Percentiles rank a stretch among this genome's conserved stretches.
Conservation (phyloP, 257 asterid genomes). For the Mentha longifolia region DNA sequence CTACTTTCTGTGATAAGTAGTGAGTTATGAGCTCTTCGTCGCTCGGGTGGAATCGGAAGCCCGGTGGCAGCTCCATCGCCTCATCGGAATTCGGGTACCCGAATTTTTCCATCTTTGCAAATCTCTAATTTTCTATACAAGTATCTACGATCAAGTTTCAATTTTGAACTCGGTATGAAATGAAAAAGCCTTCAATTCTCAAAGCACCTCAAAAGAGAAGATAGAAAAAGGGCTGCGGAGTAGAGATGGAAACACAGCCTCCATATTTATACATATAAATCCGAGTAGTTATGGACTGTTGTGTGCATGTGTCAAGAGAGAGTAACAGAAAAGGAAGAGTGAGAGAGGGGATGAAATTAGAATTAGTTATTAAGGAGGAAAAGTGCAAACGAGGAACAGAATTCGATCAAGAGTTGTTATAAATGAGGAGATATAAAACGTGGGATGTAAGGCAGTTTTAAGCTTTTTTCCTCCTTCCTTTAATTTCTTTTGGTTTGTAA, state of each 20-base stretch:
- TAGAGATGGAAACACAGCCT: conserved; percentile 11
- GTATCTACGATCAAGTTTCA: too few relatives aligned
- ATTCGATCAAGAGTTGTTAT: too few relatives aligned
- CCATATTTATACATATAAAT: conserved; percentile 35
- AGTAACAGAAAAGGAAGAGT: conserved; percentile 35
- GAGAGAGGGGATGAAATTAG: conserved; percentile 33
- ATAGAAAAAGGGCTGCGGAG: too few relatives aligned
- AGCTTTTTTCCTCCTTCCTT: conserved; percentile 5
- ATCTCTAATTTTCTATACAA: too few relatives aligned
- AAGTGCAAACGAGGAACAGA: conserved; percentile 34
- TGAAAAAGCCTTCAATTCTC: too few relatives aligned
- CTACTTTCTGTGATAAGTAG: conserved; percentile 55
- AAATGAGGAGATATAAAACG: too few relatives aligned
- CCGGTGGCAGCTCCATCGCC: conserved; percentile 64
- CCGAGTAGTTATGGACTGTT: conserved; percentile 24
- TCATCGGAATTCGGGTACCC: too few relatives aligned
- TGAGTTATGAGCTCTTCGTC: conserved; percentile 78
- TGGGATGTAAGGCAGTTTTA: too few relatives aligned
- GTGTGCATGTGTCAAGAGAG: conserved; percentile 25
- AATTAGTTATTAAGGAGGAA: conserved; percentile 35
- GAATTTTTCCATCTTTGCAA: too few relatives aligned
- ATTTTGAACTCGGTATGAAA: too few relatives aligned
- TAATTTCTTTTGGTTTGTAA: conserved; percentile 20
- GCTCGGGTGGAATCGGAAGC: conserved; percentile 78
- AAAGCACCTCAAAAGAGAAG: too few relatives aligned